Conservation (phyloP, 2,329 filamentous ascomycete species). For the Colletotrichum filicis region DNA sequence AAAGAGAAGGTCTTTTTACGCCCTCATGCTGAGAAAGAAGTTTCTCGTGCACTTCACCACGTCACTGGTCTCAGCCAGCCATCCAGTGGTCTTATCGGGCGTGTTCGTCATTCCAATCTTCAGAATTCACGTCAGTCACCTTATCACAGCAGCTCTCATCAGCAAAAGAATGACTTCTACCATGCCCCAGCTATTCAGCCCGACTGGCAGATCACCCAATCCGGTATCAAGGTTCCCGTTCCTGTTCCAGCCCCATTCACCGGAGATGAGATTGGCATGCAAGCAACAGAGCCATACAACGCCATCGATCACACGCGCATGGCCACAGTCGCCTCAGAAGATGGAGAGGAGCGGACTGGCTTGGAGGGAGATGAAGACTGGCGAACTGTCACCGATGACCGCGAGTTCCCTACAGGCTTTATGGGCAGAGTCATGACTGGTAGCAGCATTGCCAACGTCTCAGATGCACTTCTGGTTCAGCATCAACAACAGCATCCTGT, state of each 20-base stretch:
- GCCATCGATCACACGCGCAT: slow-evolving; percentile 16
- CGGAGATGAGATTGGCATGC: slow-evolving; percentile 10
- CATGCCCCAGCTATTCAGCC: slow-evolving; percentile 32
- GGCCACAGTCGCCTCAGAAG: background rate
- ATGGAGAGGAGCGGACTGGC: slow-evolving; percentile 6
- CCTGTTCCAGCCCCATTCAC: background rate
- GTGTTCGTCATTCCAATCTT: slow-evolving; percentile 2
- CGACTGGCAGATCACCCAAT: slow-evolving; percentile 21
- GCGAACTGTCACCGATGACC: slow-evolving; percentile 34
- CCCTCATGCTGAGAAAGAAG: slow-evolving; percentile 28
- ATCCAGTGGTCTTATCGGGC: slow-evolving; percentile 24
- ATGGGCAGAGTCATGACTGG: slow-evolving; percentile 33
- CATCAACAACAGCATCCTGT: background rate
- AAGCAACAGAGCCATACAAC: slow-evolving; percentile 14
- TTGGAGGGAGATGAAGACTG: slow-evolving; percentile 32
- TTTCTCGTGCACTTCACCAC: slow-evolving; percentile 32
- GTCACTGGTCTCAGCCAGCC: slow-evolving; percentile 29
- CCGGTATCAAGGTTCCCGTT: slow-evolving; percentile 27
- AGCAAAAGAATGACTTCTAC: slow-evolving; percentile 25
- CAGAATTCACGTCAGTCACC: slow-evolving; percentile 4
- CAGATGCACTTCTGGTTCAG: slow-evolving; percentile 18
- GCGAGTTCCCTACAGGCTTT: background rate
- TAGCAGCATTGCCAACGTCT: slow-evolving; percentile 37
- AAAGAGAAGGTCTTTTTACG: slow-evolving; percentile 22
- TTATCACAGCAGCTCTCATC: background rate